phyloP scores from a whole-genome alignment of 2,329 filamentous ascomycete genomes.

The Xylaria sp. region DNA sequence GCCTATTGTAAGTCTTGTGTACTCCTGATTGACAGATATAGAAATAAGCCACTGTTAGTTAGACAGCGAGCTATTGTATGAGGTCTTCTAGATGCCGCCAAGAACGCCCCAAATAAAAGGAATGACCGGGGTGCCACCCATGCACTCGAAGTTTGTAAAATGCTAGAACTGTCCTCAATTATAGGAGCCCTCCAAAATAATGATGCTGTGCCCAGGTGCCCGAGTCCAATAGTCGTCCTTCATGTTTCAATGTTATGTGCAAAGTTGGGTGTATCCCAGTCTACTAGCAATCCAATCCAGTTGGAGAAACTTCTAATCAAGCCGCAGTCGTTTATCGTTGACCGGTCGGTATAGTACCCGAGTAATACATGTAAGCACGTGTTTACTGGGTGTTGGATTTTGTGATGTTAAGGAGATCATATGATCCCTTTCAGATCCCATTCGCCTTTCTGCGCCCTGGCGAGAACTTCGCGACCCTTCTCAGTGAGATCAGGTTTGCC shows the following conservation, averaged over 20 bases:
- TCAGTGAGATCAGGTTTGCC: constrained; percentile 67
- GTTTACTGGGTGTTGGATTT: constrained; percentile 8
- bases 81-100: constrained; percentile 32
- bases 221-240: constrained; percentile 7
- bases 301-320: constrained; percentile 28
- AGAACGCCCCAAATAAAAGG: constrained; percentile 28
- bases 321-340: constrained; percentile 8
- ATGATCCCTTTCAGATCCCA: constrained; percentile 62
- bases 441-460: constrained; percentile 63
- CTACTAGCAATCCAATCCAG: constrained; percentile 33
- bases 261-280: constrained; percentile 32
- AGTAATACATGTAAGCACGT: constrained; percentile 19
- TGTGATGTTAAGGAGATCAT: constrained; percentile 34
- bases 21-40: constrained; percentile 30
- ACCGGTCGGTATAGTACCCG: constrained; percentile 18
- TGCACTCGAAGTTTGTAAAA: constrained; percentile 16
- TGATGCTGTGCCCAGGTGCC: constrained; percentile 33
- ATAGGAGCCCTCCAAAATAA: constrained; percentile 16
- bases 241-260: constrained; percentile 33
- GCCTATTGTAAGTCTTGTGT: constrained; percentile 17
- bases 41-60: constrained; percentile 20
- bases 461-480: constrained; percentile 62
- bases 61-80: constrained; percentile 10
- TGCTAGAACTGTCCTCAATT: constrained; percentile 9
- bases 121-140: not conserved